phyloP scores from a whole-genome alignment of 2,329 filamentous ascomycete species.

The Diaporthe nobilis region DNA sequence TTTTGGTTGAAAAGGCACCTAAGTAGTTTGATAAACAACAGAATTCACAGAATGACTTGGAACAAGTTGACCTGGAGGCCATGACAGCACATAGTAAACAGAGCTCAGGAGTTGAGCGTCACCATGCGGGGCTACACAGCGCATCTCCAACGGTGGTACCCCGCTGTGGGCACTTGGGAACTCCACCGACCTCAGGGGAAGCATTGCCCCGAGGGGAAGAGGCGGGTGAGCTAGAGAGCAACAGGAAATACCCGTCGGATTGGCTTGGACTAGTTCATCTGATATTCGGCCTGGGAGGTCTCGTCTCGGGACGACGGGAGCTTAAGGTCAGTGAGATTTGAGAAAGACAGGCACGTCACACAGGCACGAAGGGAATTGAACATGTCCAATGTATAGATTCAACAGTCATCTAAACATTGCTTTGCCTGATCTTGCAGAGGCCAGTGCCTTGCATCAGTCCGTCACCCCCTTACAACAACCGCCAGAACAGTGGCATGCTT shows the following conservation, averaged over 20 bases:
- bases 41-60: not conserved
- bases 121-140: slow-evolving; percentile 29
- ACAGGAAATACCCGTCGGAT: slow-evolving; percentile 17
- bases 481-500: slow-evolving; percentile 50
- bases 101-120: slow-evolving; percentile 27
- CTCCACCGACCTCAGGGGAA: slow-evolving; percentile 35
- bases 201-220: slow-evolving; percentile 22
- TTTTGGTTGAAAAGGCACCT: no score
- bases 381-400: slow-evolving; percentile 63
- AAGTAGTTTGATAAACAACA: not conserved
- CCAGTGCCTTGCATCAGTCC: slow-evolving; percentile 39
- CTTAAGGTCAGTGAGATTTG: not conserved
- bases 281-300: not conserved
- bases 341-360: not conserved
- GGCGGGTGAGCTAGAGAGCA: not conserved
- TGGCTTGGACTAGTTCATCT: slow-evolving; percentile 14
- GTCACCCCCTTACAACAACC: slow-evolving; percentile 43
- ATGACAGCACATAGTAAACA: not conserved
- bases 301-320: not conserved
- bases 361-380: slow-evolving; percentile 2
- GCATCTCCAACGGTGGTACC: slow-evolving; percentile 23
- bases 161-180: slow-evolving; percentile 32
- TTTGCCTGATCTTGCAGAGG: slow-evolving; percentile 46
- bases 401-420: slow-evolving; percentile 63
- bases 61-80: not conserved